phyloP scores from a whole-genome alignment of 192 early-diverging fungal species.

The Coemansia sp. region DNA sequence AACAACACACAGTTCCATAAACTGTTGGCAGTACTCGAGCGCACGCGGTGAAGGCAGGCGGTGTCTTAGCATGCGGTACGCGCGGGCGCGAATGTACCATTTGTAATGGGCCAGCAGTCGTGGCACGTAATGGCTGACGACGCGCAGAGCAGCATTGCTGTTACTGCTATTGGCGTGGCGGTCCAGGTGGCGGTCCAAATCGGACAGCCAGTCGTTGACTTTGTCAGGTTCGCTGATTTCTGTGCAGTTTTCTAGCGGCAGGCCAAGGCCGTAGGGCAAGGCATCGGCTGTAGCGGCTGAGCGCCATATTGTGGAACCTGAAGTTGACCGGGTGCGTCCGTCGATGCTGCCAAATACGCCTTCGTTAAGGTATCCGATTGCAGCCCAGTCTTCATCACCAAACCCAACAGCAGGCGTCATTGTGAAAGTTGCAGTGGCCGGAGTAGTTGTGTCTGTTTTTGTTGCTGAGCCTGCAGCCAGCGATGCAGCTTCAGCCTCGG shows the following conservation, averaged over 20 bases:
- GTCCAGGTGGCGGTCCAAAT: constrained; percentile 18
- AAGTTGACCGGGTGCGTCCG: constrained; percentile 37
- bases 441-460: neutral
- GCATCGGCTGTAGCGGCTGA: constrained; percentile 4
- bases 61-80: constrained; percentile 40
- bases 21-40: constrained; percentile 37
- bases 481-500: constrained; percentile 15
- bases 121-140: constrained; percentile 30
- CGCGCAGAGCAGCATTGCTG: neutral
- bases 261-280: constrained; percentile 2
- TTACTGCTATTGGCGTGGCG: constrained; percentile 1
- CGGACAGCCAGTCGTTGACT: constrained; percentile 41
- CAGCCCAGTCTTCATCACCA: constrained; percentile 28
- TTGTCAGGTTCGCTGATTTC: constrained; percentile 40
- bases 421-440: constrained; percentile 3
- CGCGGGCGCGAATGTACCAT: constrained; percentile 47
- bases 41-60: constrained; percentile 21
- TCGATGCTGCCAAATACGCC: constrained; percentile 50
- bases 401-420: constrained; percentile 12
- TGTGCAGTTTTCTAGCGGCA: constrained; percentile 29
- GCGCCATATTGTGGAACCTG: constrained; percentile 35
- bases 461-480: neutral
- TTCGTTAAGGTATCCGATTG: constrained; percentile 23
- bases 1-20: constrained; percentile 45
- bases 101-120: constrained; percentile 44